These are phyloP conservation scores for Candida saitoana DNA, from an alignment of 805 yeast species.

Conservation along the genomic window DNA sequence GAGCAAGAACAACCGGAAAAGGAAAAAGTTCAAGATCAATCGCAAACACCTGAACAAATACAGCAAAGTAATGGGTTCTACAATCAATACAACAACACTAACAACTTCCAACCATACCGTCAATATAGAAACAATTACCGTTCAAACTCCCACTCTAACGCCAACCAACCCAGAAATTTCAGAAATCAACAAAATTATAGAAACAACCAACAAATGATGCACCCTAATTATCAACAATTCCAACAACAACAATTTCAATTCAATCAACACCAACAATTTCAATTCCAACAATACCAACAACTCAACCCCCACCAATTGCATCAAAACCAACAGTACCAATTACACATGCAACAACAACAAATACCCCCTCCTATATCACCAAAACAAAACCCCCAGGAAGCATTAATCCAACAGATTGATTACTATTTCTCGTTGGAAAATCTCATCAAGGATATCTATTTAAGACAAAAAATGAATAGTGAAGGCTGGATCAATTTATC, in stretches of 20 bases:
- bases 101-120: slow-evolving; percentile 16
- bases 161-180: slow-evolving; percentile 16
- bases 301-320: slow-evolving; percentile 8
- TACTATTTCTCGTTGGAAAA: slow-evolving; percentile 90
- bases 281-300: slow-evolving; percentile 5
- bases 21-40: slow-evolving; percentile 16
- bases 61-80: slow-evolving; percentile 8
- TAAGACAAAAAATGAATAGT: slow-evolving; percentile 76
- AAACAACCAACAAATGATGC: slow-evolving; percentile 13
- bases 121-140: slow-evolving; percentile 21
- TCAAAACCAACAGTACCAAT: slow-evolving; percentile 15
- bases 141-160: slow-evolving; percentile 16
- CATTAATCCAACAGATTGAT: slow-evolving; percentile 62
- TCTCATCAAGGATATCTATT: slow-evolving; percentile 74
- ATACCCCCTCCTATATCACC: slow-evolving; percentile 47
- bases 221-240: slow-evolving; percentile 5
- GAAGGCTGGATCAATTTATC: slow-evolving; percentile 68
- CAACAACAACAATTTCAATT: slow-evolving; percentile 4
- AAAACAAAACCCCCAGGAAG: slow-evolving; percentile 42
- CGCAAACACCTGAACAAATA: slow-evolving; percentile 12
- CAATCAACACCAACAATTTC: slow-evolving; percentile 12
- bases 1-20: slow-evolving; percentile 3
- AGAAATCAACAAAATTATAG: slow-evolving; percentile 20
- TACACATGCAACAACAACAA: slow-evolving; percentile 13
- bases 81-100: slow-evolving; percentile 10